Evolutionary conservation across 73 alveolate species (phyloP), one percentile per base, ranked within the genome.

Genomic region (Symbiodinium natans): DNA sequence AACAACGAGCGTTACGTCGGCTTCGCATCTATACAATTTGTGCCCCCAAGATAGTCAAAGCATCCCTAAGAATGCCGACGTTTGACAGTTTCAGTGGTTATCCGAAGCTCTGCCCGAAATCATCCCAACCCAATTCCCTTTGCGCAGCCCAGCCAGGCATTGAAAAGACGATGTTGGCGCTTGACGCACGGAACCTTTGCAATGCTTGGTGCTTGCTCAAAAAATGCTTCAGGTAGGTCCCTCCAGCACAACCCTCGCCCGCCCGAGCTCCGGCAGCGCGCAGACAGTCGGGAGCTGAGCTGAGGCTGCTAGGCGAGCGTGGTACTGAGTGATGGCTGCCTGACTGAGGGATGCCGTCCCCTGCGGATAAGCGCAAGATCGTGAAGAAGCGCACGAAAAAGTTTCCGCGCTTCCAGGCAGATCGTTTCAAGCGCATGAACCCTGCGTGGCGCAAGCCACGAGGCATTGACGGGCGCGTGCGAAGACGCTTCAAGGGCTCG

Each of bases 391-490:
- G 98, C 86, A 92, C 98, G 41, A 92, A 92, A 92, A 92, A 92
- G 98, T 98, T 99, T 99, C 97, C 94, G 90, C 99, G 99, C 71
- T 98, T 93, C 99, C 99, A 97, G 82, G 99, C 99, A n/a, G 99
- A 99, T 86, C 99, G 99, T 95, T 99, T 86, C 99, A 42, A 87
- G 93, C 99, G 99, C 99, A 99, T 99, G 93, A 99, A 99, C 99
- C 98, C 99, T 43, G 96, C 99, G 82, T 99, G 99, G 99, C 99
- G 99, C 99, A 99, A 99, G 99, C 99, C 99, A 54, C 99, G 99
- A 95, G 99, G 99, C 99, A 99, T 99, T 71, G 99, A 99, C 99
- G 99, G 99, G 99, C 99, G 99, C 90, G 99, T 99, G 99, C 99
- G 99, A 99, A 99, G 99, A 98, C 99, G 99, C 99, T 99, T 99